phyloP scores from a whole-genome alignment of 139 green algal genomes.

The Volvox reticuliferus region DNA sequence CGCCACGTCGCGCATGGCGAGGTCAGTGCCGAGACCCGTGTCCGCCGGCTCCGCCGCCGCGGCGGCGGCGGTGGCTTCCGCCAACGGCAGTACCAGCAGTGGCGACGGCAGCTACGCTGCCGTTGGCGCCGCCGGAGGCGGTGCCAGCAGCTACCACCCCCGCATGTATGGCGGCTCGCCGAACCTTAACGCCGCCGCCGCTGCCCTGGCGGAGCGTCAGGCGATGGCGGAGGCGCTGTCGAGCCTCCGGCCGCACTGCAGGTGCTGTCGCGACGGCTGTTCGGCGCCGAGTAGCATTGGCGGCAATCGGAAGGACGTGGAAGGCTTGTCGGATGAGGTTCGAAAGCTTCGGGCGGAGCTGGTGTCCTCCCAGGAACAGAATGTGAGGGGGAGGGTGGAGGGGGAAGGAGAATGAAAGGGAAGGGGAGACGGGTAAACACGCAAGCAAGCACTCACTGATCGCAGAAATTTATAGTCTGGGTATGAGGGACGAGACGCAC shows the following conservation, averaged over 20 bases:
- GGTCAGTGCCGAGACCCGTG: background rate
- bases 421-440: background rate
- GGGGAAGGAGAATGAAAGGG: background rate
- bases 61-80: background rate
- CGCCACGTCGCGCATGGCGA: background rate
- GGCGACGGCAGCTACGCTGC: background rate
- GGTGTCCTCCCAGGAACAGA: conserved; percentile 1
- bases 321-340: conserved; percentile 21
- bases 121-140: background rate
- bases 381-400: background rate
- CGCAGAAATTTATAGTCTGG: too few relatives aligned
- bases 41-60: background rate
- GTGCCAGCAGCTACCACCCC: too few relatives aligned
- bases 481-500: too few relatives aligned
- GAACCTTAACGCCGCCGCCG: conserved; percentile 31
- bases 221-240: background rate
- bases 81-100: background rate
- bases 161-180: background rate
- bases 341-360: background rate
- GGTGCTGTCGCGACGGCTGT: background rate
- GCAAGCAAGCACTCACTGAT: background rate
- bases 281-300: background rate
- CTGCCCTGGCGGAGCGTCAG: conserved; percentile 27
- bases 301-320: background rate
- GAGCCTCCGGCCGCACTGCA: background rate